phyloP scores from a whole-genome alignment of 2,329 filamentous ascomycete genomes.

The Pestalotiopsis fici region DNA sequence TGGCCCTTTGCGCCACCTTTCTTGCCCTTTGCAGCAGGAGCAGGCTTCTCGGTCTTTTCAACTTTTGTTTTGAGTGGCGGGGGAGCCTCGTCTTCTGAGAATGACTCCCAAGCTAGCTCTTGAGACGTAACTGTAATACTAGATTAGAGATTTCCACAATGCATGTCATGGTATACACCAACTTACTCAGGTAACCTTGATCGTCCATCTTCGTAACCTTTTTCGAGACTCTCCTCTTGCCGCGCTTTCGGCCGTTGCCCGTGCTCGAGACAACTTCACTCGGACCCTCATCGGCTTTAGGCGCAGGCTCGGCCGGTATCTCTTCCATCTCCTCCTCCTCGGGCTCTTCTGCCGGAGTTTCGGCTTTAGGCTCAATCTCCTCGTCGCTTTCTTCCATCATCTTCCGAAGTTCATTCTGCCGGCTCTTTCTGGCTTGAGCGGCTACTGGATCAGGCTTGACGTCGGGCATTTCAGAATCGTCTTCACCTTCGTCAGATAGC shows the following conservation, averaged over 20 bases:
- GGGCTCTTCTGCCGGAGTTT: conserved; percentile 1
- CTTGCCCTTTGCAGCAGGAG: conserved; percentile 20
- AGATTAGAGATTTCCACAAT: not conserved
- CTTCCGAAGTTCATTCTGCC: conserved; percentile 28
- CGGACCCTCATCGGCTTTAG: conserved; percentile 24
- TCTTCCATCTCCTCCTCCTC: conserved; percentile 9
- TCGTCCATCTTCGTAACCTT: conserved; percentile 36
- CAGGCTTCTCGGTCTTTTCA: conserved; percentile 12
- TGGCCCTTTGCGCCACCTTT: conserved; percentile 16
- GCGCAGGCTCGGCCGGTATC: conserved; percentile 19
- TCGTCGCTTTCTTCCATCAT: conserved; percentile 37
- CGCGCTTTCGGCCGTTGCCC: conserved; percentile 27
- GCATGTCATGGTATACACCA: not conserved
- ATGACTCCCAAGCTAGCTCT: conserved; percentile 34
- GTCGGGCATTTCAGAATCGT: conserved; percentile 25
- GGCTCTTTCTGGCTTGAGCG: conserved; percentile 24
- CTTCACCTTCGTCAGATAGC: conserved; percentile 33
- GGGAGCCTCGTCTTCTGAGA: conserved; percentile 32
- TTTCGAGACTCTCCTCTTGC: conserved; percentile 28
- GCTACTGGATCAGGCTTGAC: conserved; percentile 19
- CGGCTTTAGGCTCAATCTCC: conserved; percentile 17
- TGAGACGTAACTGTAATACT: conserved; percentile 27
- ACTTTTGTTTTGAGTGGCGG: conserved; percentile 21
- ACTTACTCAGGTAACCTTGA: conserved; percentile 28
- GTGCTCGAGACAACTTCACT: conserved; percentile 27